A percentile compares a stretch with the other conserved stretches of the same genome.
These are phyloP conservation scores for Pythium guiyangense DNA, from an alignment of 352 stramenopile genomes.

Conservation along the genomic window DNA sequence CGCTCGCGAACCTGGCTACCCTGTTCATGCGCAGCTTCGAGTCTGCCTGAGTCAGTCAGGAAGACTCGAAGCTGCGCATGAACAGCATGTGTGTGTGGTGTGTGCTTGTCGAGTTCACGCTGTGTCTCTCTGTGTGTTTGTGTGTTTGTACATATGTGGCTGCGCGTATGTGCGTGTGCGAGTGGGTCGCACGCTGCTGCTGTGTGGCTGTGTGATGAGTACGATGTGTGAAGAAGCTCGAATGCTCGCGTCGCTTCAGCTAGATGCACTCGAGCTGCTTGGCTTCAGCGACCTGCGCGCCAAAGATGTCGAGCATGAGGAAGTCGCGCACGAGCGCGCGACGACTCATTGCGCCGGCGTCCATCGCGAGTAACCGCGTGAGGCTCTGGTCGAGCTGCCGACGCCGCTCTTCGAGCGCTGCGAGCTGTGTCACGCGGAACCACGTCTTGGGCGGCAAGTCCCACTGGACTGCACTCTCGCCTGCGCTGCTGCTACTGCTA, in stretches of 20 bases:
- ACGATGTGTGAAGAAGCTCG: too few species aligned
- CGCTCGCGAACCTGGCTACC: too few species aligned
- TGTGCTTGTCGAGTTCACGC: too few species aligned
- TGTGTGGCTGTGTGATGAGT: too few species aligned
- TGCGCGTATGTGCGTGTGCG: background rate
- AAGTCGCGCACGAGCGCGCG: constrained; percentile 63
- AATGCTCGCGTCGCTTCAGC: background rate
- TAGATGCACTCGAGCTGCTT: constrained; percentile 18
- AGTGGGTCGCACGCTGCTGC: background rate
- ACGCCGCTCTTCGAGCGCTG: constrained; percentile 56
- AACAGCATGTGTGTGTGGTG: too few species aligned
- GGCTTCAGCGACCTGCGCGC: constrained; percentile 57
- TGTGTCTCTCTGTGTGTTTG: too few species aligned
- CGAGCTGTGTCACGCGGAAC: constrained; percentile 62
- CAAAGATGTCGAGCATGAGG: constrained; percentile 80
- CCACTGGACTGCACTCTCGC: constrained; percentile 30
- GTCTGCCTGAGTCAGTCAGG: too few species aligned
- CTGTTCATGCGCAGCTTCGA: too few species aligned
- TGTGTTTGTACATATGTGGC: background rate
- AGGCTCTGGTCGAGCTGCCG: constrained; percentile 49
- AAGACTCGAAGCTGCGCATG: too few species aligned
- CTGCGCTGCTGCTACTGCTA: constrained; percentile 4
- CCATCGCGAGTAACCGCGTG: constrained; percentile 36
- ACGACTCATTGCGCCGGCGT: constrained; percentile 35
- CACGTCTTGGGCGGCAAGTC: constrained; percentile 76